Base-by-base conservation (phyloP, 2,329 filamentous ascomycete genomes). In the Colletotrichum acutatum region DNA sequence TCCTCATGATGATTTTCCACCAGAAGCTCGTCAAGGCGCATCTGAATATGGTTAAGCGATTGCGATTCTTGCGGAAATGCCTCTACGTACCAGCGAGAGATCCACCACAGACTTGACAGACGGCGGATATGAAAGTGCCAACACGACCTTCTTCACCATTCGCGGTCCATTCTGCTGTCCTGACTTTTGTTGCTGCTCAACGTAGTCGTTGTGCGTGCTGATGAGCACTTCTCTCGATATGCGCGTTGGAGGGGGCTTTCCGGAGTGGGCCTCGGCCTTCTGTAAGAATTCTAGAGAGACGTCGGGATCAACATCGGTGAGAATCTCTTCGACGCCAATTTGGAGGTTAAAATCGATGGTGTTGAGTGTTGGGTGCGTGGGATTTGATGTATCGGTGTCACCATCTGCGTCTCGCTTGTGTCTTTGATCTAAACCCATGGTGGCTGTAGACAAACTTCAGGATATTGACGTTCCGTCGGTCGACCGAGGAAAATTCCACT, bases 1-100 rank as follows among this genome's bases (percentile, higher is more conserved):
- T 78, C 81, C 7, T 80, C 76, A 70, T 83, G 82, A 63, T 83
- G 81, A 11, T 78, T 79, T 67, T 82, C 81, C 0, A 80, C 75
- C 3, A 77, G 65, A 3, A 83, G 78, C 4, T 78, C 76, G 46
- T 73, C 77, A 2, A 83, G 76, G 2, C 76, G 76, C 42, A 83
- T 79, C 80, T 78, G 28, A 2, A 2, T n/a, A 4, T 1, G 1
- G 49, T 76, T 11, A 71, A 61, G 22, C 26, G 9, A 14, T 4
- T 24, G 4, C 12, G 19, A 3, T 34, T 5, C 11, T 5, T 9
- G 32, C 32, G 9, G 32, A 16, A 4, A 11, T 28, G 16, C 3
- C 14, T 19, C 8, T 11, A 26, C 22, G 7, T 19, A 77, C 77
- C 11, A 73, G 74, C 1, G 71, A 57, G 0, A 77, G 52, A 3